Percentiles rank a stretch among this genome's conserved stretches.
Evolutionary conservation across 2,329 filamentous ascomycete genomes (phyloP).

Genomic region (Metarhizium anisopliae): DNA sequence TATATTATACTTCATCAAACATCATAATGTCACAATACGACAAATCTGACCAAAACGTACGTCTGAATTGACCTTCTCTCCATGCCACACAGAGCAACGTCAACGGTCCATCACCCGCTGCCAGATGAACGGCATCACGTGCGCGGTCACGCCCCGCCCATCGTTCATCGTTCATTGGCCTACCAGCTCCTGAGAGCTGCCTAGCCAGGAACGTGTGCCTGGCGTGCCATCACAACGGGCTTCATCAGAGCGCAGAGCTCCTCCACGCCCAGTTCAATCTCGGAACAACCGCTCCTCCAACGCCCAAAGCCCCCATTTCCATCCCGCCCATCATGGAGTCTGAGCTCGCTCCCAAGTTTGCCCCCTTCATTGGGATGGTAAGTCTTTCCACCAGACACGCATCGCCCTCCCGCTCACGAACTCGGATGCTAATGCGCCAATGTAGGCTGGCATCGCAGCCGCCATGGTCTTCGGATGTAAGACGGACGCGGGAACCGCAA

Average conservation of each 20-base stretch:
- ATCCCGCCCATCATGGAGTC: slow-evolving; percentile 40
- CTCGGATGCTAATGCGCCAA: slow-evolving; percentile 1
- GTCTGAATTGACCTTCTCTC: too few species aligned
- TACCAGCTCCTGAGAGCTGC: slow-evolving; percentile 3
- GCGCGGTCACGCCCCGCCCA: slow-evolving; percentile 1
- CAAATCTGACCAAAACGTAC: too few species aligned
- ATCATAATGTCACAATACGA: too few species aligned
- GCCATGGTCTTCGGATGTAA: slow-evolving; percentile 81
- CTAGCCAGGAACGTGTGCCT: not conserved
- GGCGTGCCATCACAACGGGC: not conserved
- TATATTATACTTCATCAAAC: too few species aligned
- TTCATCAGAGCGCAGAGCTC: slow-evolving; percentile 1
- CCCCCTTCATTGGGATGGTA: slow-evolving; percentile 85
- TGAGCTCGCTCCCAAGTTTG: slow-evolving; percentile 66
- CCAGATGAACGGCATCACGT: slow-evolving; percentile 1
- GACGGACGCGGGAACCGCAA: slow-evolving; percentile 19
- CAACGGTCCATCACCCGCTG: not conserved
- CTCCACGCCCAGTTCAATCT: not conserved
- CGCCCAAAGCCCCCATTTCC: not conserved
- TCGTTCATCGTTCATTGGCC: slow-evolving; percentile 4
- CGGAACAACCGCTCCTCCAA: not conserved
- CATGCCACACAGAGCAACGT: too few species aligned
- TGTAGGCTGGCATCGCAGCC: slow-evolving; percentile 65
- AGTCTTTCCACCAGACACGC: slow-evolving; percentile 22
- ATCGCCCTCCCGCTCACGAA: not conserved